phyloP scores from a whole-genome alignment of 371 early-diverging fungal species.

The Vittaforma corneae region DNA sequence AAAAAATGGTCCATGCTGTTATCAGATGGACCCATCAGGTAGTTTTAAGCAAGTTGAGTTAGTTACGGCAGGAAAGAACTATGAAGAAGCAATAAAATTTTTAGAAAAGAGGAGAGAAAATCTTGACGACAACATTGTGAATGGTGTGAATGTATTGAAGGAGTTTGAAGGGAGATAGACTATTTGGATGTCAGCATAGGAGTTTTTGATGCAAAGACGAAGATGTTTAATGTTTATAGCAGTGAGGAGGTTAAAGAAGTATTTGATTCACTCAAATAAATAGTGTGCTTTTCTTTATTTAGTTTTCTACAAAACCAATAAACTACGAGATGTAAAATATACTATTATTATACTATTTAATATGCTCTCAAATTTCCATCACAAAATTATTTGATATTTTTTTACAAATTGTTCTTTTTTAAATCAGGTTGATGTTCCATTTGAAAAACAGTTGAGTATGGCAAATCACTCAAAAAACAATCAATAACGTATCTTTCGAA shows the following conservation, averaged over 20 bases:
- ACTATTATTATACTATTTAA: too few relatives aligned
- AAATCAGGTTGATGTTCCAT: too few relatives aligned
- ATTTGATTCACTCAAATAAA: conserved; percentile 41
- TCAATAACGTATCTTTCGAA: neutral
- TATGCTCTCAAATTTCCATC: too few relatives aligned
- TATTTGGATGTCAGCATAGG: conserved; percentile 47
- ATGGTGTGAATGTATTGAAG: conserved; percentile 34
- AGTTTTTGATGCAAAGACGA: conserved; percentile 20
- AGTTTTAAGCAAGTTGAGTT: conserved; percentile 37
- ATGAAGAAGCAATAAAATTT: conserved; percentile 41
- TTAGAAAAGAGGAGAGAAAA: conserved; percentile 39
- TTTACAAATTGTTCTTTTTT: too few relatives aligned
- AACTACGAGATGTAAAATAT: too few relatives aligned
- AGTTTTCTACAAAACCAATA: too few relatives aligned
- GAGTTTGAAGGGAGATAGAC: conserved; percentile 40
- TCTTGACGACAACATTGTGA: conserved; percentile 51
- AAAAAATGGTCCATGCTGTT: conserved; percentile 34
- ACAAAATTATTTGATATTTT: too few relatives aligned
- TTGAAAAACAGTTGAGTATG: neutral
- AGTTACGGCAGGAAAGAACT: conserved; percentile 45
- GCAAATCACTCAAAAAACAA: neutral
- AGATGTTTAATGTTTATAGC: conserved; percentile 33
- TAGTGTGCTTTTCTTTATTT: too few relatives aligned
- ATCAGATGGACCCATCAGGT: conserved; percentile 57
- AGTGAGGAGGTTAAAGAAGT: conserved; percentile 46